Conservation (phyloP, 208 protist species). For the Acanthamoeba culbertsoni region DNA sequence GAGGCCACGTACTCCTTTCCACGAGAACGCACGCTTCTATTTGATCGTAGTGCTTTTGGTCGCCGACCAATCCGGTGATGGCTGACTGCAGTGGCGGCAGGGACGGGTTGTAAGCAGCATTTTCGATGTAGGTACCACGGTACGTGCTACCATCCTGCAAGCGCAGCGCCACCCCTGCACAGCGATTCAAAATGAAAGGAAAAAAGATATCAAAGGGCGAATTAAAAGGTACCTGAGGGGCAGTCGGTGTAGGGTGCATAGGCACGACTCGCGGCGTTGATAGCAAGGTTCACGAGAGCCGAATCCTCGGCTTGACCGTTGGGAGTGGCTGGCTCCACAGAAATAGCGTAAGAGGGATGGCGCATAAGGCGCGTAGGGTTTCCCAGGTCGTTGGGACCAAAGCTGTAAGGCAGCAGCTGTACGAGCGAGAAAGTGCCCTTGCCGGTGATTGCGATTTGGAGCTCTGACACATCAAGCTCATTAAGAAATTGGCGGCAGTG, state of each 20-base stretch:
- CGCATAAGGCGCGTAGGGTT: not conserved
- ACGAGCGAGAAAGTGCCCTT: not conserved
- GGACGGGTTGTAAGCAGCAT: conserved; percentile 28
- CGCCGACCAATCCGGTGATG: conserved; percentile 7
- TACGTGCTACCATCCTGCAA: conserved; percentile 9
- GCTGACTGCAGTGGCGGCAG: conserved; percentile 3
- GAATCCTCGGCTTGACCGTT: not conserved
- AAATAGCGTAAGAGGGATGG: not conserved
- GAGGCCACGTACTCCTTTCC: not conserved
- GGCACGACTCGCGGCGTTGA: conserved; percentile 16
- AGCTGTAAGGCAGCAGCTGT: not conserved
- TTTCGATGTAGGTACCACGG: conserved; percentile 27
- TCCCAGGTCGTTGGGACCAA: conserved; percentile 19
- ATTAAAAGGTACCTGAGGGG: not conserved
- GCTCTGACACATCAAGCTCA: not conserved
- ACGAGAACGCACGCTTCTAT: conserved; percentile 11
- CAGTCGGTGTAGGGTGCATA: conserved; percentile 39
- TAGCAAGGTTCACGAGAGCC: not conserved
- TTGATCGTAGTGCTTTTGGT: not conserved
- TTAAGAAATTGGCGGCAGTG: conserved; percentile 46
- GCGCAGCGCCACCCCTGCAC: not conserved
- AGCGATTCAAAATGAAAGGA: not conserved
- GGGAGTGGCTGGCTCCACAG: not conserved
- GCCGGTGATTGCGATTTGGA: conserved; percentile 5
- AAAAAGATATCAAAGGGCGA: not conserved